phyloP scores from a whole-genome alignment of 2,329 filamentous ascomycete genomes.

The Penicillium sp. region DNA sequence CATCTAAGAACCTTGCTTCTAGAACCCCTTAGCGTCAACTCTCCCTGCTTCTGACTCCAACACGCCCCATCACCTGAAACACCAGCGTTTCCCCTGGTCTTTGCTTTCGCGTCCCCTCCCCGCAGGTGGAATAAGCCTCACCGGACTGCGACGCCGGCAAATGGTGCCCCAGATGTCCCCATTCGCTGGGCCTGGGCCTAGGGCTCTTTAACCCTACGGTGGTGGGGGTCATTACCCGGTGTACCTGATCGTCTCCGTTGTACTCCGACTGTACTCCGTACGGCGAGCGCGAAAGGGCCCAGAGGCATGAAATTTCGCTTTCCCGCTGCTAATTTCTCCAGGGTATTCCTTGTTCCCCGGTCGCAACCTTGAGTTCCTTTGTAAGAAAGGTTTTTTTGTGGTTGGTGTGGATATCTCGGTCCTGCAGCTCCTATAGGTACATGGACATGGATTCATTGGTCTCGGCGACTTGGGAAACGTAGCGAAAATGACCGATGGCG shows the following conservation, averaged over 20 bases:
- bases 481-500: neutral
- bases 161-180: neutral
- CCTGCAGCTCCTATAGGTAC: neutral
- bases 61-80: neutral
- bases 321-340: neutral
- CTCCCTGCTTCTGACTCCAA: neutral
- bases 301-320: neutral
- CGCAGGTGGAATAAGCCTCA: neutral
- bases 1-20: neutral
- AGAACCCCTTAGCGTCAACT: neutral
- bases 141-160: neutral
- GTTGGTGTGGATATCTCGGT: neutral
- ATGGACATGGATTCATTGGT: too few relatives aligned
- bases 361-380: neutral
- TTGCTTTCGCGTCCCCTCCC: neutral
- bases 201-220: neutral
- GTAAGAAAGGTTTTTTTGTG: neutral
- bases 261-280: neutral
- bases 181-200: neutral
- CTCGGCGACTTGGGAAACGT: neutral
- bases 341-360: neutral
- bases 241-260: neutral
- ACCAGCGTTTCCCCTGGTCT: neutral
- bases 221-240: neutral
- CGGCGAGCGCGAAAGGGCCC: neutral